A percentile compares a stretch with the other conserved stretches of the same genome.
These are phyloP conservation scores for Coemansia sp. DNA, from an alignment of 192 early-diverging fungal genomes.

Conservation along the genomic window DNA sequence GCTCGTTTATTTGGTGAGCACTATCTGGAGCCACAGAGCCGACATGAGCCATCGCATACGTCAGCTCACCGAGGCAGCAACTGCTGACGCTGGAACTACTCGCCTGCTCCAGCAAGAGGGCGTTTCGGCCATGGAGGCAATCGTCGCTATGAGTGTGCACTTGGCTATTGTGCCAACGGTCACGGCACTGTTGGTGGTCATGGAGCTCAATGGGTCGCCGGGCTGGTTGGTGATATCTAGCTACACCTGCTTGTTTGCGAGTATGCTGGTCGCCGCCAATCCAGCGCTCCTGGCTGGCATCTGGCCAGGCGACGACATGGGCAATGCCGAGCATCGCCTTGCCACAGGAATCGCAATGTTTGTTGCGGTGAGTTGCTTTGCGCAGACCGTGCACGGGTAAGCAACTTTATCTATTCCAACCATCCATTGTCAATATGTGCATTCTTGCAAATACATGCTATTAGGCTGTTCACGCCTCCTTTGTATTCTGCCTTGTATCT, in stretches of 20 bases:
- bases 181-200: slow-evolving; percentile 20
- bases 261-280: slow-evolving; percentile 19
- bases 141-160: slow-evolving; percentile 13
- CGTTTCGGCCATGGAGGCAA: slow-evolving; percentile 6
- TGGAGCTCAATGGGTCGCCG: slow-evolving; percentile 43
- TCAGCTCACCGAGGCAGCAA: slow-evolving; percentile 1
- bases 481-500: background rate
- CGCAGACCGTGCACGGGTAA: slow-evolving; percentile 21
- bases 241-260: slow-evolving; percentile 37
- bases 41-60: slow-evolving; percentile 7
- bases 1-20: slow-evolving; percentile 11
- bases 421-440: background rate
- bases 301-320: slow-evolving; percentile 7
- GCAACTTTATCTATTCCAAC: background rate
- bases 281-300: slow-evolving; percentile 22
- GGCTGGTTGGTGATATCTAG: slow-evolving; percentile 32
- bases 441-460: background rate
- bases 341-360: slow-evolving; percentile 18
- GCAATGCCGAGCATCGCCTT: slow-evolving; percentile 19
- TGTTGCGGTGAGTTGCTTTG: slow-evolving; percentile 17
- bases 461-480: background rate
- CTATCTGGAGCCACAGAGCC: slow-evolving; percentile 16
- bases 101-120: slow-evolving; percentile 12
- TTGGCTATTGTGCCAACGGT: slow-evolving; percentile 34
- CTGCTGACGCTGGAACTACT: background rate